phyloP scores from a whole-genome alignment of 2,329 filamentous ascomycete species.

The Plenodomus tracheiphilus region DNA sequence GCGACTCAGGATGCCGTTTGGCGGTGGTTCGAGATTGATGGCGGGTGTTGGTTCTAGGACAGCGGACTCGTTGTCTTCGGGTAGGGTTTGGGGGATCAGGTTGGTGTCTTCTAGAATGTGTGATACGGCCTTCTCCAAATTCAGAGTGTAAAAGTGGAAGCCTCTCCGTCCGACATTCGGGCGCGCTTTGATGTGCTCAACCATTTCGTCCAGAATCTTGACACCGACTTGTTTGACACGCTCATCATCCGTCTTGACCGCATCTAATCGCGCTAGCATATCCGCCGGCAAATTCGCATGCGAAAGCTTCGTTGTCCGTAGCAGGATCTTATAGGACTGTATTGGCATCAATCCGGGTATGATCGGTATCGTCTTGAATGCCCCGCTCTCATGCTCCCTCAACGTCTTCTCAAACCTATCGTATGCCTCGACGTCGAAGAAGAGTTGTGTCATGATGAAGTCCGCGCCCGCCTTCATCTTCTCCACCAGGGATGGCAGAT shows the following conservation, averaged over 20 bases:
- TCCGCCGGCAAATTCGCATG: slow-evolving; percentile 78
- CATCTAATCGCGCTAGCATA: slow-evolving; percentile 71
- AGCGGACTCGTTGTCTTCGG: slow-evolving; percentile 41
- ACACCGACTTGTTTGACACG: slow-evolving; percentile 79
- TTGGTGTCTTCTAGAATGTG: slow-evolving; percentile 85
- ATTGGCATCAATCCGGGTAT: slow-evolving; percentile 97
- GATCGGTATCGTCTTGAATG: slow-evolving; percentile 84
- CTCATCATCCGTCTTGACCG: slow-evolving; percentile 77
- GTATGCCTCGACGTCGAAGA: slow-evolving; percentile 88
- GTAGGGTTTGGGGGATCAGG: slow-evolving; percentile 67
- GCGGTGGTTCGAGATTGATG: slow-evolving; percentile 36
- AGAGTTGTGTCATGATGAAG: slow-evolving; percentile 98
- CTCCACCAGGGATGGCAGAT: slow-evolving; percentile 85
- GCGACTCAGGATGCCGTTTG: slow-evolving; percentile 27
- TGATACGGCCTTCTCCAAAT: slow-evolving; percentile 92
- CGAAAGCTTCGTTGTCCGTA: slow-evolving; percentile 90
- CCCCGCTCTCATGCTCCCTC: slow-evolving; percentile 78
- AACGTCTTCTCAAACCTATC: slow-evolving; percentile 76
- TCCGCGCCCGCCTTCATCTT: slow-evolving; percentile 91
- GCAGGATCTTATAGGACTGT: slow-evolving; percentile 95
- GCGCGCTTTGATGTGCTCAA: slow-evolving; percentile 75
- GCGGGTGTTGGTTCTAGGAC: slow-evolving; percentile 53
- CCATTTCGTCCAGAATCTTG: slow-evolving; percentile 80
- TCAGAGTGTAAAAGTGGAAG: slow-evolving; percentile 97
- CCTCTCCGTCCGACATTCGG: slow-evolving; percentile 56